phyloP scores from a whole-genome alignment of 495 filamentous ascomycete species.

The Hypoxylon fragiforme region DNA sequence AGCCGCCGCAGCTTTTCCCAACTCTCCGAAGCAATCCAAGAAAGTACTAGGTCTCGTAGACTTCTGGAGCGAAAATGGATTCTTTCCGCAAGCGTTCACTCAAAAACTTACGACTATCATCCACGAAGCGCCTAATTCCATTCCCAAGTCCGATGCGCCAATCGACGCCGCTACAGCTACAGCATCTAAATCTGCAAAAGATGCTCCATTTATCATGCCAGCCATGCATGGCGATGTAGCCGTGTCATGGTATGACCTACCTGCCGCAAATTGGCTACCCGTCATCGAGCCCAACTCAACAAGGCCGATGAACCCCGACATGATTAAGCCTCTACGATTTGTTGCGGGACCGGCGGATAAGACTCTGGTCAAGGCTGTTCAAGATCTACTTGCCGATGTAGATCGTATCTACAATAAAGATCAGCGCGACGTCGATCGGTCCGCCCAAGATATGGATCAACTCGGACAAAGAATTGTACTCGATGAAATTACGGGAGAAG shows the following conservation, averaged over 20 bases:
- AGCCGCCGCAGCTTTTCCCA: conserved; percentile 63
- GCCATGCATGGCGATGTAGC: conserved; percentile 75
- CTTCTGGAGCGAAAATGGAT: conserved; percentile 72
- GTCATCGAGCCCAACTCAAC: conserved; percentile 77
- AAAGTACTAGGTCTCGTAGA: conserved; percentile 68
- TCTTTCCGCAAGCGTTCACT: conserved; percentile 64
- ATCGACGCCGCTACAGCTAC: conserved; percentile 18
- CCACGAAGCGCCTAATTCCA: conserved; percentile 45
- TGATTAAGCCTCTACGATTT: conserved; percentile 75
- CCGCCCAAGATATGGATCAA: conserved; percentile 63
- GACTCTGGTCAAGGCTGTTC: conserved; percentile 65
- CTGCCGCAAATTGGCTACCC: conserved; percentile 79
- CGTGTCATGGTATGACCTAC: conserved; percentile 80
- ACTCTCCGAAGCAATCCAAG: conserved; percentile 65
- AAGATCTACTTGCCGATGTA: conserved; percentile 67
- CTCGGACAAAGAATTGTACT: conserved; percentile 69
- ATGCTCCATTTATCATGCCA: conserved; percentile 71
- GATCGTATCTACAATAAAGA: conserved; percentile 62
- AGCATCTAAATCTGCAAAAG: conserved; percentile 46
- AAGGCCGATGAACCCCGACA: conserved; percentile 68
- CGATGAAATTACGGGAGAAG: conserved; percentile 63
- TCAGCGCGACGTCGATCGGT: conserved; percentile 36
- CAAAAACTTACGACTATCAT: conserved; percentile 63
- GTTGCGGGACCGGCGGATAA: conserved; percentile 71
- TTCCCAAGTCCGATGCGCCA: conserved; percentile 17